Base-by-base conservation (phyloP, 768 basidiomycete genomes). In the Boletus tomentosulus region DNA sequence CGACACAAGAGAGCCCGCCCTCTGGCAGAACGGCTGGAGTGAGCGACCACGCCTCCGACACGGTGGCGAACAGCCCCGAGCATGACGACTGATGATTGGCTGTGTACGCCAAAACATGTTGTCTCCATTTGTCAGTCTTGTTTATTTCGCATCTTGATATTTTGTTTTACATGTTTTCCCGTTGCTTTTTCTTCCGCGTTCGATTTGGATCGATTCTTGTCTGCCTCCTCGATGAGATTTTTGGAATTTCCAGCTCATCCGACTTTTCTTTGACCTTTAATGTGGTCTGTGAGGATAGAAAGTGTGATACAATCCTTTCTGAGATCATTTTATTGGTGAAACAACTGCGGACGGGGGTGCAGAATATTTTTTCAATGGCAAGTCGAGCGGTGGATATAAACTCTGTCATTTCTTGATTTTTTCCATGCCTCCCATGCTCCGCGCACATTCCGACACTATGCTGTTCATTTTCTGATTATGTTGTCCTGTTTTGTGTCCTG, bases 251-350 rank as follows among this genome's bases (percentile, higher is more conserved):
- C 38, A 35, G 53, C 37, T 34, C 54, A 53, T 61, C 59, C 59
- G 59, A 48, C 54, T 50, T 54, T 61, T 68, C 42, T 71, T 71
- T 71, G 53, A 64, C 66, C 68, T 67, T 59, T 60, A 69, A 71
- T 27, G 30, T 55, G 62, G 62, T 66, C 67, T 54, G 31, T 49
- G 30, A 48, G 37, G 59, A 25, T 50, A 42, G 51, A 47, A 45
- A 24, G 54, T 57, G 64, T 56, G 60, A 57, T 56, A 30, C 19
- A 55, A 42, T 55, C 25, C 24, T 28, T 41, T 48, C 43, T 55
- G 55, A 48, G 68, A 69, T 66, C 67, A 31, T 52, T 28, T 69
- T 71, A 58, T 48, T 66, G 68, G 68, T 67, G 58, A 69, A 69
- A 69, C 54, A 67, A 44, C 41, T 51, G 58, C 22, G 60, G 54